phyloP scores from a whole-genome alignment of 1,284 basidiomycete species.

The Rhodotorula sp. region DNA sequence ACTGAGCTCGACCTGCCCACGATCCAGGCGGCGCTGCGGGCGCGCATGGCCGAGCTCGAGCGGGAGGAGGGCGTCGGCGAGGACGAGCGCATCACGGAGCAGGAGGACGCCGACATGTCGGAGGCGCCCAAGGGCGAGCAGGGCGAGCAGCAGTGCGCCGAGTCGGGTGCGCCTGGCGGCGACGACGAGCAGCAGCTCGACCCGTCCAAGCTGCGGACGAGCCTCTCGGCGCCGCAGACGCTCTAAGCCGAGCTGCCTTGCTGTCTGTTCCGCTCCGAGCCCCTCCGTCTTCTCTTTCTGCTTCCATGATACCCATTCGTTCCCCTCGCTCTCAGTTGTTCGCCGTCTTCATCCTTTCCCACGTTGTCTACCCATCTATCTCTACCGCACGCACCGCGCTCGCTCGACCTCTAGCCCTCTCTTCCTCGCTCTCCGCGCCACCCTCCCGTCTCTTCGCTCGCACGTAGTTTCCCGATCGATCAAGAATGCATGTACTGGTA shows the following conservation, averaged over 20 bases:
- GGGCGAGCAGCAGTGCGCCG: background rate
- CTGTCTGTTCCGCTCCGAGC: background rate
- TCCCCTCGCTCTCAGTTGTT: no score
- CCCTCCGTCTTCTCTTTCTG: background rate
- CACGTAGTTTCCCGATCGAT: no score
- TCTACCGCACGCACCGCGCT: no score
- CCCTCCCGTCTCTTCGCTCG: no score
- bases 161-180: background rate
- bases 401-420: no score
- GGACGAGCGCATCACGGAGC: background rate
- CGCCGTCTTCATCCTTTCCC: no score
- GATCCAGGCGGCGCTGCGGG: conserved; percentile 38
- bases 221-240: conserved; percentile 9
- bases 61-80: conserved; percentile 15
- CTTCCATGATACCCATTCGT: background rate
- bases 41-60: conserved; percentile 38
- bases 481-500: no score
- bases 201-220: conserved; percentile 9
- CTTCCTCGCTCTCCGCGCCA: no score
- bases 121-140: background rate
- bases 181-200: background rate
- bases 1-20: conserved; percentile 33
- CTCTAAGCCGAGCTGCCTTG: background rate
- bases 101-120: conserved; percentile 3
- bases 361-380: no score